These are phyloP conservation scores for Diaporthe citriasiana DNA, from an alignment of 2,329 filamentous ascomycete species.

Conservation along the genomic window DNA sequence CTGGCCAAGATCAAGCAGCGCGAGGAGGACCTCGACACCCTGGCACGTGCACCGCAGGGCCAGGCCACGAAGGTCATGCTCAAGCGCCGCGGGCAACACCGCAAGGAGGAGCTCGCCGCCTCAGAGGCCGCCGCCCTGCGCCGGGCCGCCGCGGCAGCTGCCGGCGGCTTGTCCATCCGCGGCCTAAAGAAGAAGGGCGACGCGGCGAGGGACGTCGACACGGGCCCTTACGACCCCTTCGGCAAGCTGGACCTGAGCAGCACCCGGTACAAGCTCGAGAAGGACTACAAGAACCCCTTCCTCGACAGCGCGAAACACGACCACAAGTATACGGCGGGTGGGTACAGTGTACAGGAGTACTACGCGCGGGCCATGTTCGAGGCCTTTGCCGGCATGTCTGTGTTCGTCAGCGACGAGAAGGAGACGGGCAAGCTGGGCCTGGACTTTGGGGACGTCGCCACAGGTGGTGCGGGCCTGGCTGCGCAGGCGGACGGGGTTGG, in stretches of 20 bases:
- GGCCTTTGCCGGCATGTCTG: constrained; percentile 89
- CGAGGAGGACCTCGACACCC: constrained; percentile 77
- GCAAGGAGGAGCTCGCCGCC: constrained; percentile 49
- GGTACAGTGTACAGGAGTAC: constrained; percentile 87
- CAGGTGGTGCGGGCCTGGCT: constrained; percentile 50
- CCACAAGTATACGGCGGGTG: constrained; percentile 78
- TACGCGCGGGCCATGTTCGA: constrained; percentile 86
- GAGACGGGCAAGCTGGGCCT: constrained; percentile 54
- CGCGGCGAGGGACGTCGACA: constrained; percentile 57
- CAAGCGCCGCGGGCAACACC: constrained; percentile 77
- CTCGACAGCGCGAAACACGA: constrained; percentile 77
- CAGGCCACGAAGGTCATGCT: constrained; percentile 73
- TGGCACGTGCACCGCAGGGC: constrained; percentile 73
- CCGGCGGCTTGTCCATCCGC: constrained; percentile 74
- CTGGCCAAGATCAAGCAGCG: constrained; percentile 73
- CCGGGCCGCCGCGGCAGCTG: constrained; percentile 45
- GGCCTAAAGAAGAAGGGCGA: constrained; percentile 74
- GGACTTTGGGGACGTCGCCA: constrained; percentile 53
- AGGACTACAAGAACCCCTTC: constrained; percentile 81
- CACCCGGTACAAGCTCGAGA: constrained; percentile 78
- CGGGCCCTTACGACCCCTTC: constrained; percentile 90
- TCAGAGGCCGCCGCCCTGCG: constrained; percentile 56
- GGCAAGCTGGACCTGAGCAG: constrained; percentile 79
- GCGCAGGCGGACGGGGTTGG: constrained; percentile 43
- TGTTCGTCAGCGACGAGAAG: constrained; percentile 87